Conservation (phyloP, 768 basidiomycete genomes). For the Rhizopogon roseolus region DNA sequence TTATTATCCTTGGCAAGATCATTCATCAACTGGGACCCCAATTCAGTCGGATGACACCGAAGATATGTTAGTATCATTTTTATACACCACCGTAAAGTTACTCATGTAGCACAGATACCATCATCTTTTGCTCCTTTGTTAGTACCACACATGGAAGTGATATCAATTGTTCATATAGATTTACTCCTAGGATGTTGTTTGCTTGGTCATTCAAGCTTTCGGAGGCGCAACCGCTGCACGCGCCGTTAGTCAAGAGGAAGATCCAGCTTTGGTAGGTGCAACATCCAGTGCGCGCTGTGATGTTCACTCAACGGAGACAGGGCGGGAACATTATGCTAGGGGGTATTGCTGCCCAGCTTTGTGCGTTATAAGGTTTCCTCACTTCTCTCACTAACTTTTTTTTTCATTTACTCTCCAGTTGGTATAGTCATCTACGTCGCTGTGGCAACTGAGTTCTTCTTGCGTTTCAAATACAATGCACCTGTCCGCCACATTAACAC, state of each 20-base stretch:
- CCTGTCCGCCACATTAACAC: constrained; percentile 22
- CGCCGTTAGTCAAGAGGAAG: constrained; percentile 21
- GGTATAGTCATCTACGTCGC: constrained; percentile 27
- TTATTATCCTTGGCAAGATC: constrained; percentile 47
- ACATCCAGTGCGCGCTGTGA: background rate
- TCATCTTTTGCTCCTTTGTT: constrained; percentile 10
- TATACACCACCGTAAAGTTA: background rate
- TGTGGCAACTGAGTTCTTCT: constrained; percentile 41
- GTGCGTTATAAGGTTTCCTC: constrained; percentile 25
- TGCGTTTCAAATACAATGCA: constrained; percentile 32
- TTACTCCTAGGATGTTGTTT: constrained; percentile 26
- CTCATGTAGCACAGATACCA: constrained; percentile 7
- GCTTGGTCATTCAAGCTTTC: constrained; percentile 34
- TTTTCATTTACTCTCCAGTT: background rate
- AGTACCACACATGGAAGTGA: background rate
- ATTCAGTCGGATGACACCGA: constrained; percentile 45
- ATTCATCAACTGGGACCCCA: constrained; percentile 37
- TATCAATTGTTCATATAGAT: background rate
- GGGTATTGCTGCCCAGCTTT: constrained; percentile 58
- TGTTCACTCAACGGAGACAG: constrained; percentile 15
- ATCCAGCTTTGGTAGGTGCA: constrained; percentile 9
- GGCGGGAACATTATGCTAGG: constrained; percentile 55
- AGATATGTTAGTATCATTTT: constrained; percentile 16
- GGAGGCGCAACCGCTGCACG: constrained; percentile 43
- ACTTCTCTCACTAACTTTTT: constrained; percentile 17